Conservation (phyloP, 345 rosid genomes). For the Brassica cretica region DNA sequence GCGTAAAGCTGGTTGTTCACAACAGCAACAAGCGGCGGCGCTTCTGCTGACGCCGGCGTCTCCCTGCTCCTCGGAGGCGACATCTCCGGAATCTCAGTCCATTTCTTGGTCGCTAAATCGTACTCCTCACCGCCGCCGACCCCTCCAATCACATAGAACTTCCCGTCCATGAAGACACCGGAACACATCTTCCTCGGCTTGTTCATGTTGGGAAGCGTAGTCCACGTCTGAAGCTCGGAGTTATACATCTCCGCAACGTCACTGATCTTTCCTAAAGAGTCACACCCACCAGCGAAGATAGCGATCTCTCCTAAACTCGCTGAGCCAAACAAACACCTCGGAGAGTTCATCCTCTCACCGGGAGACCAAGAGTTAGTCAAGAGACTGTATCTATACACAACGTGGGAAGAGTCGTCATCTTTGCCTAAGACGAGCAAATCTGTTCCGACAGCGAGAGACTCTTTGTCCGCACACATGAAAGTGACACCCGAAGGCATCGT, state of each 20-base stretch:
- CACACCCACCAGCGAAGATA: constrained; percentile 81
- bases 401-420: constrained; percentile 37
- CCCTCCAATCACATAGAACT: constrained; percentile 83
- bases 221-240: constrained; percentile 59
- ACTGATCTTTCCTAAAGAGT: constrained; percentile 41
- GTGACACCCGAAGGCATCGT: constrained; percentile 51
- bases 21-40: constrained; percentile 83
- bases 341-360: constrained; percentile 49
- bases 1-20: constrained; percentile 71
- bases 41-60: constrained; percentile 40
- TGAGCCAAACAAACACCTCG: constrained; percentile 78
- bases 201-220: constrained; percentile 58
- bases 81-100: constrained; percentile 71
- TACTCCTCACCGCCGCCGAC: constrained; percentile 66
- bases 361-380: constrained; percentile 52
- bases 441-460: constrained; percentile 63
- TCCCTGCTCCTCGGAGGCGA: constrained; percentile 51
- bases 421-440: constrained; percentile 63
- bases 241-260: constrained; percentile 67
- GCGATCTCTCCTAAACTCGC: constrained; percentile 64
- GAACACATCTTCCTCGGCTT: constrained; percentile 74
- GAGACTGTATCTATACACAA: constrained; percentile 50
- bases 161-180: constrained; percentile 78
- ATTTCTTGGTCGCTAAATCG: constrained; percentile 53
- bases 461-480: constrained; percentile 56